Conservation (phyloP, 2,329 filamentous ascomycete species). For the Diaporthe sp. region DNA sequence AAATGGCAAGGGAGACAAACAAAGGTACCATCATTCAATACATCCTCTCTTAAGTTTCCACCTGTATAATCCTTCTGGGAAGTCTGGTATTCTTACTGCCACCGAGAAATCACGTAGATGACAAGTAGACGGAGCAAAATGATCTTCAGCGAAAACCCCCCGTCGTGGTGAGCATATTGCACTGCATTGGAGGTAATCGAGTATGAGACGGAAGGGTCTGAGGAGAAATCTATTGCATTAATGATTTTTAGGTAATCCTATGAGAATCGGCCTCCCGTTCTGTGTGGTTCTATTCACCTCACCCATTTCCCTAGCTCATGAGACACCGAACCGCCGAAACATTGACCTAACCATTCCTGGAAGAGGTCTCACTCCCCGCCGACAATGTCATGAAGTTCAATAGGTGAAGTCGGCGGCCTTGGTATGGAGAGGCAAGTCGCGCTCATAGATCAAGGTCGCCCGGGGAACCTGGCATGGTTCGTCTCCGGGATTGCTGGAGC, state of each 20-base stretch:
- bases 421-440: neutral
- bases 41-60: neutral
- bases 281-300: neutral
- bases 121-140: neutral
- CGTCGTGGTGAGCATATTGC: neutral
- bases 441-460: neutral
- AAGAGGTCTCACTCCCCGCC: neutral
- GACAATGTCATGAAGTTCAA: neutral
- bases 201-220: neutral
- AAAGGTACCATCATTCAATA: neutral
- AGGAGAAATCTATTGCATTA: neutral
- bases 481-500: neutral
- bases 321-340: neutral
- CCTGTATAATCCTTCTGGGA: neutral
- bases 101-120: neutral
- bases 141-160: neutral
- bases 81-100: neutral
- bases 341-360: neutral
- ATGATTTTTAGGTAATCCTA: constrained; percentile 7
- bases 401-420: neutral
- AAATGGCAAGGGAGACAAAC: no score
- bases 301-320: neutral
- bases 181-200: neutral
- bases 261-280: neutral
- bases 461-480: neutral